Conservation (phyloP, 441 rosid species). For the Pelargonium australe region DNA sequence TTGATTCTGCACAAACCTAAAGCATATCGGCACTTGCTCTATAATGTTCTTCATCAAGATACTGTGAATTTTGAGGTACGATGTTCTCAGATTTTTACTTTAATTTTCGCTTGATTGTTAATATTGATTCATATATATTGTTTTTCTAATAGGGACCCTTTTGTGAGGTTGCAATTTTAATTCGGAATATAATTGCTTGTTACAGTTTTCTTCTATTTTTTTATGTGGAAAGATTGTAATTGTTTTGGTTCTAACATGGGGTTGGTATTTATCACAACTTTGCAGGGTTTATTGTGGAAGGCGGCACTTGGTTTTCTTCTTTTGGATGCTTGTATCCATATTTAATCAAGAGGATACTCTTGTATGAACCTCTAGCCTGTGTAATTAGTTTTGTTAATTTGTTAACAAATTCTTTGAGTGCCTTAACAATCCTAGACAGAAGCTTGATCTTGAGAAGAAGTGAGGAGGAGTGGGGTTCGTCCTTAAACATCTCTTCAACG, state of each 20-base stretch:
- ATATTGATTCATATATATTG: neutral
- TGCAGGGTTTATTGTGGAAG: slow-evolving; percentile 71
- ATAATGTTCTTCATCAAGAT: slow-evolving; percentile 48
- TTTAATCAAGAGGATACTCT: slow-evolving; percentile 15
- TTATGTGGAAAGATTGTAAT: neutral
- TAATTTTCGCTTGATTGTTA: neutral
- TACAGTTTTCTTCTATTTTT: neutral
- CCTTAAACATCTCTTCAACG: slow-evolving; percentile 31
- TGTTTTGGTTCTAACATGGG: slow-evolving; percentile 9
- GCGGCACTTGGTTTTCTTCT: slow-evolving; percentile 44
- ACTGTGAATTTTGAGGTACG: slow-evolving; percentile 45
- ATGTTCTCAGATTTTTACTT: slow-evolving; percentile 1
- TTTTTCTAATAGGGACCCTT: neutral
- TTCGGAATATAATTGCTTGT: neutral
- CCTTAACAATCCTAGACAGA: slow-evolving; percentile 56
- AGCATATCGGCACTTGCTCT: slow-evolving; percentile 71
- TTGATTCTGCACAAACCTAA: slow-evolving; percentile 71
- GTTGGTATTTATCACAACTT: slow-evolving; percentile 15
- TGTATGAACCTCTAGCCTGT: neutral
- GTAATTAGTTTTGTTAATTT: slow-evolving; percentile 5
- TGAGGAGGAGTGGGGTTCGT: slow-evolving; percentile 31
- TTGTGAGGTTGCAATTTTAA: neutral
- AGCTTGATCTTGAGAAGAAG: slow-evolving; percentile 41
- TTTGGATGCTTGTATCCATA: slow-evolving; percentile 77
- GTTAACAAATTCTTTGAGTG: neutral